Conservation (phyloP, 345 rosid genomes). For the Psidium guajava region DNA sequence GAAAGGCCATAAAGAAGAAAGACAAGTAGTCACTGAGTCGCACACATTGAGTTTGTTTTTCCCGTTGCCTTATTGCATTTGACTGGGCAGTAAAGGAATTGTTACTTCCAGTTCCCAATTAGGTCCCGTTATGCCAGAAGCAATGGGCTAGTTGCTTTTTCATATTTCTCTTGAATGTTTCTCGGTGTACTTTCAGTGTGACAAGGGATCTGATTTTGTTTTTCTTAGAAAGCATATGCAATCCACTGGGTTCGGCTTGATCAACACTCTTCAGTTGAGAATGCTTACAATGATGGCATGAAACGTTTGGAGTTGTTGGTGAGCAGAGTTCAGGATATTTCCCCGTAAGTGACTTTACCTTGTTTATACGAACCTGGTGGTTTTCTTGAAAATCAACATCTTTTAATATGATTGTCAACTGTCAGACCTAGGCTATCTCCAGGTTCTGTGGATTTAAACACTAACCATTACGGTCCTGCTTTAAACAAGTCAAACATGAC, state of each 20-base stretch:
- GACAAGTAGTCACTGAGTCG: background rate
- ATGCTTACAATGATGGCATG: conserved; percentile 43
- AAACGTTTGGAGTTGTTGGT: conserved; percentile 29
- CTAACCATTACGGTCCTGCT: conserved; percentile 51
- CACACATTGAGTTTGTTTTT: background rate
- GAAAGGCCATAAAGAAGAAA: background rate
- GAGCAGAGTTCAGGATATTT: conserved; percentile 25
- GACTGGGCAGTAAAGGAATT: background rate
- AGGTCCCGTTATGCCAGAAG: background rate
- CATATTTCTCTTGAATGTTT: background rate
- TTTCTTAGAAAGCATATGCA: conserved; percentile 35
- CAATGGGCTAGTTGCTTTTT: background rate
- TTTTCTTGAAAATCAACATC: background rate
- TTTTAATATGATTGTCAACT: conserved; percentile 8
- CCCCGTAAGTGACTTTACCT: conserved; percentile 23
- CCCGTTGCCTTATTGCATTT: background rate
- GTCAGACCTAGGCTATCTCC: conserved; percentile 42
- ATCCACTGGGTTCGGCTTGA: conserved; percentile 58
- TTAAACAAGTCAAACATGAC: conserved; percentile 57
- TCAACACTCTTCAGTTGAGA: conserved; percentile 27
- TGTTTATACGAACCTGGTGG: background rate
- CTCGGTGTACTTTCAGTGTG: background rate
- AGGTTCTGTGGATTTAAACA: conserved; percentile 43
- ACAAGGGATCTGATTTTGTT: background rate
- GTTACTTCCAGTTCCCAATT: background rate